Base-by-base conservation (phyloP, 1,139 yeast genomes). In the Nakaseomyces sp. region DNA sequence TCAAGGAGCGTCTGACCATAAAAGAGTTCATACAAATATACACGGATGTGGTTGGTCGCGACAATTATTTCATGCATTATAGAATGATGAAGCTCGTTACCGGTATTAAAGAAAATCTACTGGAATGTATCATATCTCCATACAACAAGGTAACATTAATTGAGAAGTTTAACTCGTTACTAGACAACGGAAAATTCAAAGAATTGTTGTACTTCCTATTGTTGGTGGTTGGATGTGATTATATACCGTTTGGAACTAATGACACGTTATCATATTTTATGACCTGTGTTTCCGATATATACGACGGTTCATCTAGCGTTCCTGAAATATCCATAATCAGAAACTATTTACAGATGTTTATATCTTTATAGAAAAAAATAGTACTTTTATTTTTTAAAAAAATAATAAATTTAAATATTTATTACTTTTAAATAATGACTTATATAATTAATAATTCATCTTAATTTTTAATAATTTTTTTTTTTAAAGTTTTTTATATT, bases 291-390 rank as follows among this genome's bases (percentile, higher is more conserved):
- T 40, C 47, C 19, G 60, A 57, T 43, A 32, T 54, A 25, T 43
- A 47, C 16, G 40, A 47, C n/a, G 53, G 47, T 9, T 50, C 51
- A 18, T 47, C 49, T 4, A 52, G 50, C 19, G 54, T 52, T 25
- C 56, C 58, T 4, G 63, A 60, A 42, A 33, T 60, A 30, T 44
- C 58, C 1, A 38, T 58, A 18, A 38, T 58, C 6, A 48, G 47
- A 16, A 35, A 35, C 17, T 35, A 35, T 22, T 35, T 35, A 22
- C 36, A 32, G 12, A 32, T 32, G 36, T 32, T 32, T 15, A 32
- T 32, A 12, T n/a, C 36, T 19, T 32, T 32, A 32, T 32, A 18
- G 24, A 30, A 5, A 30, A 2, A 7, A 22, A 22, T 22, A 22
- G 6, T 22, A 7, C 3, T 22, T 22, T 9, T 2, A 9, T 22